Percentiles rank a stretch among this genome's conserved stretches.
Conservation (phyloP, 257 asterid species). For the Cynanchum wilfordii region DNA sequence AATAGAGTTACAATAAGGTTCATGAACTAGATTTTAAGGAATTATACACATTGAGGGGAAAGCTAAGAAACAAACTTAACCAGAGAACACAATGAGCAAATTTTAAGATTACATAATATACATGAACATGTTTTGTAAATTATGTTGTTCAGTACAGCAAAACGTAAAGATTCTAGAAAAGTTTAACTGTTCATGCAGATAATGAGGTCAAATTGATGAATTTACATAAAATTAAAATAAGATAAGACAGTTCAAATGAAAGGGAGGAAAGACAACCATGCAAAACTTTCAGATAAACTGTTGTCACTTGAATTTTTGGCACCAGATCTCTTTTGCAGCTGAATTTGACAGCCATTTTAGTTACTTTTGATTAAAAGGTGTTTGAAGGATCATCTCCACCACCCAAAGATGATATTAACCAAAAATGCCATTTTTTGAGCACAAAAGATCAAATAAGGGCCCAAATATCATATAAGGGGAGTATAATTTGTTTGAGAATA, state of each 20-base stretch:
- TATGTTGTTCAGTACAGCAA: not conserved
- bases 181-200: not conserved
- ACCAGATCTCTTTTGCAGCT: not conserved
- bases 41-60: not conserved
- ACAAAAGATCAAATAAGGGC: not conserved
- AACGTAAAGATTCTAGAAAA: not conserved
- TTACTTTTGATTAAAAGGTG: not conserved
- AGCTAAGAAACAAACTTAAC: not conserved
- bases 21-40: not conserved
- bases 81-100: not conserved
- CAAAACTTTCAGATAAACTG: not conserved
- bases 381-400: not conserved
- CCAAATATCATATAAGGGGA: not conserved
- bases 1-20: not conserved
- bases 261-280: not conserved
- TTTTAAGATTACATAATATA: not conserved
- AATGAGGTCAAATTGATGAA: constrained; percentile 3
- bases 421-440: not conserved
- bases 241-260: not conserved
- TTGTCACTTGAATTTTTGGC: not conserved
- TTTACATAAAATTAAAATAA: not conserved
- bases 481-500: not conserved
- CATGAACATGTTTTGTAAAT: not conserved
- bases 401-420: not conserved
- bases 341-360: not conserved